These are phyloP conservation scores for Agaricus sinodeliciosus DNA, from an alignment of 768 basidiomycete species.

Conservation along the genomic window DNA sequence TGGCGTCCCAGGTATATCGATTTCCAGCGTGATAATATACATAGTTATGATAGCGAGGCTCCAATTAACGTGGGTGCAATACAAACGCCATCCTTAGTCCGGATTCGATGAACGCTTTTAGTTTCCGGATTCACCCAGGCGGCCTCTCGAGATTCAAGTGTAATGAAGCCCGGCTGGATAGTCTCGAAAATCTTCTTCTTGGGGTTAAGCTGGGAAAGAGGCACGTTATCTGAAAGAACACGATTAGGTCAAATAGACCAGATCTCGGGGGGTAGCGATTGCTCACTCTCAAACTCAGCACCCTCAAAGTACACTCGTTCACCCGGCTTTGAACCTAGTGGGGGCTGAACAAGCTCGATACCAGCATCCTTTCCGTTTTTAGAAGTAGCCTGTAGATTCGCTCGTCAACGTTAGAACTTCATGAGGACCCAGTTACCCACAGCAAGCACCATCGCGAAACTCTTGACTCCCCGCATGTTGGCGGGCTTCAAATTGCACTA, in stretches of 20 bases:
- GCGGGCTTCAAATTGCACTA: slow-evolving; percentile 95
- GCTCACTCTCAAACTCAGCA: slow-evolving; percentile 71
- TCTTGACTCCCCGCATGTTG: slow-evolving; percentile 95
- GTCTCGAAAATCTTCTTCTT: slow-evolving; percentile 99
- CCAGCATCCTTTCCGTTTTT: slow-evolving; percentile 88
- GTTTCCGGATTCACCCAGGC: slow-evolving; percentile 89
- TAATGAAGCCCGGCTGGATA: slow-evolving; percentile 93
- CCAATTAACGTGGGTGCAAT: slow-evolving; percentile 76
- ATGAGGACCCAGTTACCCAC: slow-evolving; percentile 34
- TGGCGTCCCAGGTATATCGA: not conserved
- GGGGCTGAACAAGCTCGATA: slow-evolving; percentile 88
- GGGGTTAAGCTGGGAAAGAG: slow-evolving; percentile 85
- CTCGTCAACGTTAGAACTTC: not conserved
- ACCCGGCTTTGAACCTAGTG: slow-evolving; percentile 78
- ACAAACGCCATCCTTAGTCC: slow-evolving; percentile 82
- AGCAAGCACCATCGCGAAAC: slow-evolving; percentile 95
- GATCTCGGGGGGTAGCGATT: not conserved
- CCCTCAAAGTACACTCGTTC: slow-evolving; percentile 97
- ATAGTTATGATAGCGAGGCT: slow-evolving; percentile 77
- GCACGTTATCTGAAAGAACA: slow-evolving; percentile 41
- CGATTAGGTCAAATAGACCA: not conserved
- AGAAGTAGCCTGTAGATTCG: slow-evolving; percentile 62
- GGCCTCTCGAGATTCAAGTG: slow-evolving; percentile 80
- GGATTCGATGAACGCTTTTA: slow-evolving; percentile 74
- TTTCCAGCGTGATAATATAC: not conserved